Percentiles rank a stretch among this genome's conserved stretches.
Evolutionary conservation across 495 filamentous ascomycete species (phyloP).

Genomic region (Bathelium albidoporum): DNA sequence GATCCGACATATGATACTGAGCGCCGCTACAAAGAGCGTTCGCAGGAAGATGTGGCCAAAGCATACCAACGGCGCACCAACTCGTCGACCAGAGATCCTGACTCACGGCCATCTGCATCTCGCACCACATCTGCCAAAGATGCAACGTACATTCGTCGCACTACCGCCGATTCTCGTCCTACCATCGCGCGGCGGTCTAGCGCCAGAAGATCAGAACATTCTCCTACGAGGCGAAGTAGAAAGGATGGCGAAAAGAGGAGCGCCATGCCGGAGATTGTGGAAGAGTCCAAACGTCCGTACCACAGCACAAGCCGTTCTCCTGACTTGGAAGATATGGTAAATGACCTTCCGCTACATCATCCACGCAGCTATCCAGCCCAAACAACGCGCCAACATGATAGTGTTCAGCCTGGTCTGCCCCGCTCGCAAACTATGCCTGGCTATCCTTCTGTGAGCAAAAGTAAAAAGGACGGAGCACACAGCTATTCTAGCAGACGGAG

Average conservation of each 20-base stretch:
- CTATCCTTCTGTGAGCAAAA: constrained; percentile 12
- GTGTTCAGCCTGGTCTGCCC: constrained; percentile 17
- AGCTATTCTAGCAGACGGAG: constrained; percentile 16
- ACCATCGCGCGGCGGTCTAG: not conserved
- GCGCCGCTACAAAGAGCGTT: not conserved
- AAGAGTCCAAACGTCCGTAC: constrained; percentile 11
- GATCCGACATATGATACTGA: not conserved
- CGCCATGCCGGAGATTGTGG: constrained; percentile 24
- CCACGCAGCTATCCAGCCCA: constrained; percentile 10
- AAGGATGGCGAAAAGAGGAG: not conserved
- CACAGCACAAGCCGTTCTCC: constrained; percentile 12
- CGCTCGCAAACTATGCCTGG: constrained; percentile 24
- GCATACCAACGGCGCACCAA: not conserved
- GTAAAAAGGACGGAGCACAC: constrained; percentile 12
- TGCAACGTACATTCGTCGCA: not conserved
- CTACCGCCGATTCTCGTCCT: not conserved
- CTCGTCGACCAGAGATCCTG: not conserved
- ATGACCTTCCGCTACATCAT: constrained; percentile 15
- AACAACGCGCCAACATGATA: constrained; percentile 14
- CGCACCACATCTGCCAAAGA: not conserved
- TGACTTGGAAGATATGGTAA: constrained; percentile 18
- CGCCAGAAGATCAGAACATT: not conserved
- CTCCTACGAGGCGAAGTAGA: not conserved
- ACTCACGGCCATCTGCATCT: not conserved
- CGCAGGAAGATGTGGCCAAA: not conserved